Conservation (phyloP, 2,329 filamentous ascomycete genomes). For the Phyllosticta paracitricarpa region DNA sequence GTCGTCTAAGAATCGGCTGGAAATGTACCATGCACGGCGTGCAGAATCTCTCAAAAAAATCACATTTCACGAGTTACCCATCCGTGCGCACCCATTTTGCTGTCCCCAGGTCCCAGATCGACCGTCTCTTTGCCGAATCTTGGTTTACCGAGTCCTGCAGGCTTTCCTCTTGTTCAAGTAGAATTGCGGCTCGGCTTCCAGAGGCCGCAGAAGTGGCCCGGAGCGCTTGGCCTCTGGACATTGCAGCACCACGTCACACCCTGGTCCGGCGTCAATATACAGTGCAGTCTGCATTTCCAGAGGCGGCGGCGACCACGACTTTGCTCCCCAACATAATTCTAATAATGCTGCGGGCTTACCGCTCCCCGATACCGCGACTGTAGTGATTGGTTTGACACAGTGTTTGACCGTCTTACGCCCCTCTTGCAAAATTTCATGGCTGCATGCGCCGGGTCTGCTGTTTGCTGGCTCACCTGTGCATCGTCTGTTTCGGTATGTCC, state of each 20-base stretch:
- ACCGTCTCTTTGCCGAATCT: not conserved
- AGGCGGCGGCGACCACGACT: not conserved
- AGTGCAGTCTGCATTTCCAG: constrained; percentile 9
- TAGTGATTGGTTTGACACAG: constrained; percentile 3
- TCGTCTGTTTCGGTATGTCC: not conserved
- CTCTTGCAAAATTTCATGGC: constrained; percentile 5
- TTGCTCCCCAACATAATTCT: constrained; percentile 1
- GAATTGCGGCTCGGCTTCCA: constrained; percentile 5
- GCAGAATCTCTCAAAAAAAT: constrained; percentile 11
- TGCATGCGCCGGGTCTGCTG: constrained; percentile 6
- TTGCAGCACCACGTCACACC: constrained; percentile 24
- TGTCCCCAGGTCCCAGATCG: not conserved
- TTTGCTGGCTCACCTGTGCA: constrained; percentile 4
- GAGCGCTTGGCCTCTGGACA: not conserved
- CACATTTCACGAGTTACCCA: constrained; percentile 9
- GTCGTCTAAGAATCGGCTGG: constrained; percentile 3
- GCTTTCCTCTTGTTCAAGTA: constrained; percentile 6
- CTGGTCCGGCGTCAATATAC: constrained; percentile 14
- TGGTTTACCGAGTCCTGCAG: constrained; percentile 1
- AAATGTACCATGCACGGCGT: constrained; percentile 6
- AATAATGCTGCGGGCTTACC: not conserved
- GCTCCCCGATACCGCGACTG: constrained; percentile 7
- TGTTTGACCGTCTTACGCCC: not conserved
- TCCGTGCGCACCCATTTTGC: not conserved
- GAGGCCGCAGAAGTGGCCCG: constrained; percentile 7